Conservation (phyloP, 2,329 filamentous ascomycete genomes). For the Thielaviopsis musarum region DNA sequence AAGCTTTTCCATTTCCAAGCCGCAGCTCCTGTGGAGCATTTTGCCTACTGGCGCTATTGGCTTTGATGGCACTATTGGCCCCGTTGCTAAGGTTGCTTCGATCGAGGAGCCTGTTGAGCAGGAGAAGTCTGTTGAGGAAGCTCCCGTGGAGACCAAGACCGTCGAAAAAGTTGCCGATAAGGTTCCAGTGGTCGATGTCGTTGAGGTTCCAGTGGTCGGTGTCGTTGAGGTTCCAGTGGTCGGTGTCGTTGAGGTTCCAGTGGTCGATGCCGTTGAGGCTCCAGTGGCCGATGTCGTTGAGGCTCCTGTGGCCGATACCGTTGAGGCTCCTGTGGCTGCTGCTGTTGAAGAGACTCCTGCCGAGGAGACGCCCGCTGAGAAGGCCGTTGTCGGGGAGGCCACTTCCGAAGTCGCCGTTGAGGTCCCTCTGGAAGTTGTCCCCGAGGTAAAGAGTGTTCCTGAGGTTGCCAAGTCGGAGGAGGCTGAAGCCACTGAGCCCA, state of each 20-base stretch:
- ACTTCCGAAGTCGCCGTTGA: background rate
- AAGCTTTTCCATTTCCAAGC: constrained; percentile 29
- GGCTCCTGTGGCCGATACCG: too few relatives aligned
- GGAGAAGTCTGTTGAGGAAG: background rate
- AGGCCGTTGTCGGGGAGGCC: background rate
- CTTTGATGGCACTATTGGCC: constrained; percentile 23
- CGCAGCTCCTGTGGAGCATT: constrained; percentile 35
- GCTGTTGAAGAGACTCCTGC: too few relatives aligned
- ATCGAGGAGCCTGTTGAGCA: background rate
- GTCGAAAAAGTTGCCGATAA: constrained; percentile 2
- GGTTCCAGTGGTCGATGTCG: constrained; percentile 14
- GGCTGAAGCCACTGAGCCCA: background rate
- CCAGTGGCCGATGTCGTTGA: too few relatives aligned
- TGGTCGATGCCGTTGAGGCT: too few relatives aligned
- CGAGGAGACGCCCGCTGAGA: constrained; percentile 10
- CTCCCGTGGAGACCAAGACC: background rate
- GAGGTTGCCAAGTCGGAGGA: background rate
- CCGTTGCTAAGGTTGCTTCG: constrained; percentile 1
- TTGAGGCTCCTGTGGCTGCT: too few relatives aligned
- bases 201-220: background rate
- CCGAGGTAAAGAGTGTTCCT: background rate
- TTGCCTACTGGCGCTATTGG: constrained; percentile 29
- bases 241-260: too few relatives aligned
- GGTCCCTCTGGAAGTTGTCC: background rate
- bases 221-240: too few relatives aligned